phyloP scores from a whole-genome alignment of 2,329 filamentous ascomycete species.

The Knufia fluminis region DNA sequence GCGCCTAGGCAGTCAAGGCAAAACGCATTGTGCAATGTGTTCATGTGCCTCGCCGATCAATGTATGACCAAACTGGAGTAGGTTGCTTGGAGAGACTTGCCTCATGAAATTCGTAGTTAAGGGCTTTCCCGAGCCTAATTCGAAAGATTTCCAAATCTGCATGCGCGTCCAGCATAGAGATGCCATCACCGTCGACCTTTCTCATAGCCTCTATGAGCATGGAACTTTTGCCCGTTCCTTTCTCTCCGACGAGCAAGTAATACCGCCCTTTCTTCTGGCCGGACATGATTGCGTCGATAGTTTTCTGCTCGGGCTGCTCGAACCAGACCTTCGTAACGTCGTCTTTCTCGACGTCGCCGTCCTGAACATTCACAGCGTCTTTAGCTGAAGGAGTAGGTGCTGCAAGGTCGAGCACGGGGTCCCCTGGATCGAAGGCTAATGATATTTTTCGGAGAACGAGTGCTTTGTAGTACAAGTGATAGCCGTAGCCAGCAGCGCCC shows the following conservation, averaged over 20 bases:
- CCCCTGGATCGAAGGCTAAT: conserved; percentile 82
- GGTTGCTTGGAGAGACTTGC: no score
- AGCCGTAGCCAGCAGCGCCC: conserved; percentile 64
- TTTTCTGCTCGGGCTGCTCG: conserved; percentile 67
- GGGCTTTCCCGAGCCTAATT: conserved; percentile 79
- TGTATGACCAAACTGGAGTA: no score
- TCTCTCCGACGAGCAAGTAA: conserved; percentile 84
- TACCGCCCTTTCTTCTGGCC: conserved; percentile 73
- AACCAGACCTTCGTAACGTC: conserved; percentile 63
- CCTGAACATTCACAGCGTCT: conserved; percentile 23
- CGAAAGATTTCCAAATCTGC: conserved; percentile 92
- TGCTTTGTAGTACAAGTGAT: conserved; percentile 80
- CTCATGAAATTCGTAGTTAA: conserved; percentile 97
- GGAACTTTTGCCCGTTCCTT: conserved; percentile 91
- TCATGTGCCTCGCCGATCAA: no score
- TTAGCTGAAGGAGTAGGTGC: conserved; percentile 28
- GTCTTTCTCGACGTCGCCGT: conserved; percentile 10
- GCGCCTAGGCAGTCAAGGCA: no score
- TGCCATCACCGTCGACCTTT: conserved; percentile 77
- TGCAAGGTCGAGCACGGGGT: conserved; percentile 77
- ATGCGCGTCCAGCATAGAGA: conserved; percentile 94
- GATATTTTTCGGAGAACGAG: conserved; percentile 87
- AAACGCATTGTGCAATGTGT: no score
- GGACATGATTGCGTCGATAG: conserved; percentile 72
- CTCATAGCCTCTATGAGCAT: conserved; percentile 96